phyloP scores from a whole-genome alignment of 257 asterid genomes.

The Nyctanthes arbortristis region DNA sequence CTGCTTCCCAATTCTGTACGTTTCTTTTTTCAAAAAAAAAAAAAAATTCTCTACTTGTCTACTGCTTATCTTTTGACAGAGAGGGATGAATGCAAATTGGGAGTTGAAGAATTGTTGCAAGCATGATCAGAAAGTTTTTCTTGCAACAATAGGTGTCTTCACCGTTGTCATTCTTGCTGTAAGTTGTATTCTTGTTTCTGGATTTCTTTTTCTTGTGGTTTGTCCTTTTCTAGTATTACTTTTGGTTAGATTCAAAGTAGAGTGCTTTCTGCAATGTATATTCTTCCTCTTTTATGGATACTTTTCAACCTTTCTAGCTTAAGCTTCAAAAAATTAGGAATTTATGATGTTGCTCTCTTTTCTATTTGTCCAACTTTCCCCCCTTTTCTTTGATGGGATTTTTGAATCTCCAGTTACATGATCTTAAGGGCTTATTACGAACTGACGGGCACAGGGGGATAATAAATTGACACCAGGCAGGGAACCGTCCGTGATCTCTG shows the following conservation, averaged over 20 bases:
- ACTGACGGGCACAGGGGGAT: no score
- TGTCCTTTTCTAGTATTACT: no score
- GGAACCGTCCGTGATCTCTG: not conserved
- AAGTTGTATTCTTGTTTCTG: constrained; percentile 16
- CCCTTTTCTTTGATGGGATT: not conserved
- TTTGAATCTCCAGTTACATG: not conserved
- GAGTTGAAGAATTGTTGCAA: constrained; percentile 49
- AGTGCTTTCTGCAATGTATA: constrained; percentile 7
- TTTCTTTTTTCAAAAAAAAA: no score
- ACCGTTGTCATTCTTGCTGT: constrained; percentile 48
- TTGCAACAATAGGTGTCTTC: constrained; percentile 44
- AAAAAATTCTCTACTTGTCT: not conserved
- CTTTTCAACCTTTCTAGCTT: not conserved
- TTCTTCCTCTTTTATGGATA: not conserved
- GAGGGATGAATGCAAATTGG: constrained; percentile 42
- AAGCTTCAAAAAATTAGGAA: not conserved
- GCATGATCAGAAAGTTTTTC: constrained; percentile 41
- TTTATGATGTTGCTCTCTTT: not conserved
- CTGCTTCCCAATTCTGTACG: no score
- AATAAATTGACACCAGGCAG: constrained; percentile 1
- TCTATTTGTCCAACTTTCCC: not conserved
- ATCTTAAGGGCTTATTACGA: not conserved
- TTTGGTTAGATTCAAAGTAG: not conserved
- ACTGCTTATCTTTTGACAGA: not conserved
- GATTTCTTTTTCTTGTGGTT: not conserved